phyloP scores from a whole-genome alignment of 23 red algal species.

The Pyropia yezoensis region DNA sequence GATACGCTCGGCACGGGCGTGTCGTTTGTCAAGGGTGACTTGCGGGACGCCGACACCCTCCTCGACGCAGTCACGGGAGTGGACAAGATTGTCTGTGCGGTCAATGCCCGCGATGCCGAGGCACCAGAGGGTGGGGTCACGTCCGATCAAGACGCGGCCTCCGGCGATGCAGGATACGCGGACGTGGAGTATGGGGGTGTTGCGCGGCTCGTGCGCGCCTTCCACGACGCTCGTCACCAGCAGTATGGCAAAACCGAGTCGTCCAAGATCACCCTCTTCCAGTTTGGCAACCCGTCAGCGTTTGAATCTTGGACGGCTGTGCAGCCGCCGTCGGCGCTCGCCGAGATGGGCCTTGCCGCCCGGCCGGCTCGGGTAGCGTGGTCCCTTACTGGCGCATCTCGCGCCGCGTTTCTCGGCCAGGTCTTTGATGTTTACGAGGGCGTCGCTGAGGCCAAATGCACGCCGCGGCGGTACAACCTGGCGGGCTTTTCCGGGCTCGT shows the following conservation, averaged over 20 bases:
- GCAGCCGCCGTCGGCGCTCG: conserved; percentile 1
- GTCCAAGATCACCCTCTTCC: conserved; percentile 78
- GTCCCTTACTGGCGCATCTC: conserved; percentile 26
- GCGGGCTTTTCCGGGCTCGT: conserved; percentile 78
- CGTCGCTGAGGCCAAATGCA: conserved; percentile 30
- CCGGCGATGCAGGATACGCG: too few relatives aligned
- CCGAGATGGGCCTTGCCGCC: conserved; percentile 18
- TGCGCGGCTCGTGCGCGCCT: conserved; percentile 59
- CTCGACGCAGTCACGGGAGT: conserved; percentile 78
- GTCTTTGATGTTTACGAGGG: conserved; percentile 61
- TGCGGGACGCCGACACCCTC: conserved; percentile 66
- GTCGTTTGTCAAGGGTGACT: conserved; percentile 68
- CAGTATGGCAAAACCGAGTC: conserved; percentile 77
- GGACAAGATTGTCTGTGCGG: conserved; percentile 94
- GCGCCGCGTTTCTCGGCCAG: conserved; percentile 57
- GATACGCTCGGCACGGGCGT: conserved; percentile 75
- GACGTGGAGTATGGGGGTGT: conserved; percentile 47
- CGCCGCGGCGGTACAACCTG: conserved; percentile 48
- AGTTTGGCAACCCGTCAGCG: conserved; percentile 60
- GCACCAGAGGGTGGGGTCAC: too few relatives aligned
- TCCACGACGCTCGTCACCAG: conserved; percentile 75
- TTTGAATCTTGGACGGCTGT: conserved; percentile 55
- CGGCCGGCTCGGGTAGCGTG: conserved; percentile 27
- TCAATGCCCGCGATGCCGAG: conserved; percentile 41
- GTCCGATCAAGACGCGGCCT: too few relatives aligned